These are phyloP conservation scores for Groenewaldozyma sp. DNA, from an alignment of 1,139 yeast species.

Conservation along the genomic window DNA sequence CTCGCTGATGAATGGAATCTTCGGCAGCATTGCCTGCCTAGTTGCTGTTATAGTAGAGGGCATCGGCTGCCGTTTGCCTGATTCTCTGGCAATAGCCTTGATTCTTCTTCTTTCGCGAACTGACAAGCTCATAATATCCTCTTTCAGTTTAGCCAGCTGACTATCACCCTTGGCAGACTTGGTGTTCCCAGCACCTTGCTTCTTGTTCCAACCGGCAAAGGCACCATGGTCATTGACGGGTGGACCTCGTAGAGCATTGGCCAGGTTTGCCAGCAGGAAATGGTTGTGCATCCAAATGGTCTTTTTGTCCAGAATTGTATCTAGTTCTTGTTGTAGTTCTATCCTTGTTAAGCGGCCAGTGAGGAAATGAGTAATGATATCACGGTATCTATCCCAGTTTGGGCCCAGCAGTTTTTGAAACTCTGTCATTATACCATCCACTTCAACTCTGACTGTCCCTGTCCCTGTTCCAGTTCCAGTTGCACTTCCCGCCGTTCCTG, in stretches of 20 bases:
- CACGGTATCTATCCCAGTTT: slow-evolving; percentile 83
- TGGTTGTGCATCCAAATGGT: slow-evolving; percentile 64
- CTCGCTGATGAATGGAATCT: slow-evolving; percentile 63
- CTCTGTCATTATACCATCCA: slow-evolving; percentile 63
- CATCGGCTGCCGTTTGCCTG: slow-evolving; percentile 68
- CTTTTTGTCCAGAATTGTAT: slow-evolving; percentile 46
- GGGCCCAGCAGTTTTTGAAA: slow-evolving; percentile 63
- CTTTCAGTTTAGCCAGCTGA: slow-evolving; percentile 75
- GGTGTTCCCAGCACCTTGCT: slow-evolving; percentile 20
- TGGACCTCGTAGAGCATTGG: slow-evolving; percentile 74
- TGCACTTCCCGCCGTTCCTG: slow-evolving; percentile 2
- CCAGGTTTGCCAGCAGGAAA: slow-evolving; percentile 66
- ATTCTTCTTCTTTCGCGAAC: slow-evolving; percentile 77
- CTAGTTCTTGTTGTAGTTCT: slow-evolving; percentile 55
- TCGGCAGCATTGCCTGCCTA: slow-evolving; percentile 77
- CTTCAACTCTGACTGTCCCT: slow-evolving; percentile 44
- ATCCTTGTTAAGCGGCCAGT: slow-evolving; percentile 54
- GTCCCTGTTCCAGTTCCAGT: slow-evolving; percentile 4
- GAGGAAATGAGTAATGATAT: slow-evolving; percentile 62
- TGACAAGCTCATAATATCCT: slow-evolving; percentile 80
- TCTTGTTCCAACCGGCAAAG: slow-evolving; percentile 42
- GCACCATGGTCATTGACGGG: slow-evolving; percentile 45
- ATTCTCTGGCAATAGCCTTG: slow-evolving; percentile 64
- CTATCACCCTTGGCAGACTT: slow-evolving; percentile 27
- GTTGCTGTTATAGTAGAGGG: slow-evolving; percentile 73